A percentile compares a stretch with the other conserved stretches of the same genome.
Evolutionary conservation across 2,329 filamentous ascomycete species (phyloP).

Genomic region (Neurospora sp.): DNA sequence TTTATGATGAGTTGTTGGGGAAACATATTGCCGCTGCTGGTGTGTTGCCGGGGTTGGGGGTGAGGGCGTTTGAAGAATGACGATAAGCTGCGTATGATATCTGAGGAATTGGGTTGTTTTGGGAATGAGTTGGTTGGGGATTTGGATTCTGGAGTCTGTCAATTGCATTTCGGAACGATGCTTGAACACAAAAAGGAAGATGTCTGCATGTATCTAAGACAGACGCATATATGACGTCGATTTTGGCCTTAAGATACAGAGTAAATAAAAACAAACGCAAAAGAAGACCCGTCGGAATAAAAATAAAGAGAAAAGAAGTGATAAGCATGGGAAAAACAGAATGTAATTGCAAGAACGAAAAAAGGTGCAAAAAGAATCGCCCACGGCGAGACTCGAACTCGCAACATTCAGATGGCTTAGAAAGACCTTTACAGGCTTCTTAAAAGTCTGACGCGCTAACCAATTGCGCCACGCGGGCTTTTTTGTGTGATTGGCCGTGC

Average conservation of each 20-base stretch:
- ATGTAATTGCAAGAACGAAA: neutral
- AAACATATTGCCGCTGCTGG: neutral
- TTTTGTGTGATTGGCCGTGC: neutral
- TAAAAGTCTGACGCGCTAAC: conserved; percentile 20
- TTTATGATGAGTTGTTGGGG: neutral
- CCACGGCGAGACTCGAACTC: neutral
- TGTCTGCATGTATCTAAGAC: neutral
- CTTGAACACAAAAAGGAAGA: neutral
- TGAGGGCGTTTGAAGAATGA: neutral
- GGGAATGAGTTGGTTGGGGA: neutral
- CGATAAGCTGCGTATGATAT: neutral
- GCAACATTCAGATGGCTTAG: neutral
- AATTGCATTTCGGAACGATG: neutral
- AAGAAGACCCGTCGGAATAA: neutral
- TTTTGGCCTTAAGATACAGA: neutral
- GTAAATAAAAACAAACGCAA: neutral
- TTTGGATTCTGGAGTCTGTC: neutral
- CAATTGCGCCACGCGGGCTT: conserved; percentile 18
- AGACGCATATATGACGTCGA: neutral
- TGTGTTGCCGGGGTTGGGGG: neutral
- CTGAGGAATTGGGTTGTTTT: no score
- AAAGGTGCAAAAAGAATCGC: neutral
- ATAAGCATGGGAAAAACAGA: neutral
- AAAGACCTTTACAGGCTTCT: neutral
- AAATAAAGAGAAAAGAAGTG: neutral